Evolutionary conservation across 2,329 filamentous ascomycete genomes (phyloP).

Genomic region (Epicoccum nigrum): DNA sequence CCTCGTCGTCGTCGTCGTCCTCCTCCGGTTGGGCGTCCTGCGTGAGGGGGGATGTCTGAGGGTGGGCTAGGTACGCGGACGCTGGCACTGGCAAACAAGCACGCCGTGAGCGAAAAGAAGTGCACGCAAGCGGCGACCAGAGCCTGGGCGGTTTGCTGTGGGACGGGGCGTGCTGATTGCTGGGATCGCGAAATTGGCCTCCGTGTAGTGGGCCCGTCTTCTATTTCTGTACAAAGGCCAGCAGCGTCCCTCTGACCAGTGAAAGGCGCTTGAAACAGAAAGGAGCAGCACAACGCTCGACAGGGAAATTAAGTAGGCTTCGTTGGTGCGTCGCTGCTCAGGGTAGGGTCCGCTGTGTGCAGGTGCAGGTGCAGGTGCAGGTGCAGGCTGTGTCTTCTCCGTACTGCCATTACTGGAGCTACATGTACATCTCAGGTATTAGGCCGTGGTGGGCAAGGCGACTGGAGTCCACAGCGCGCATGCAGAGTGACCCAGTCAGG

Average conservation of each 20-base stretch:
- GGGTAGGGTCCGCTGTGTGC: background rate
- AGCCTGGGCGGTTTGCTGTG: slow-evolving; percentile 9
- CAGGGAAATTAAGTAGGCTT: background rate
- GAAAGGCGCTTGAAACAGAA: slow-evolving; percentile 5
- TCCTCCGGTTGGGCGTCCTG: slow-evolving; percentile 9
- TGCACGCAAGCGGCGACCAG: slow-evolving; percentile 14
- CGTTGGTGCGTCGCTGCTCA: background rate
- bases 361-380: no score
- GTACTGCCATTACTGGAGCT: no score
- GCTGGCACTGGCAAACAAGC: slow-evolving; percentile 12
- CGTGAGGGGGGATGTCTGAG: slow-evolving; percentile 35
- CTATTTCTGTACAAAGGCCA: slow-evolving; percentile 17
- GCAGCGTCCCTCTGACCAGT: slow-evolving; percentile 7
- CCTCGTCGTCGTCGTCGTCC: background rate
- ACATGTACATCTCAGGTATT: no score
- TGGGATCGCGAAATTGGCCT: slow-evolving; percentile 23
- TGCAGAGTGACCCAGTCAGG: slow-evolving; percentile 5
- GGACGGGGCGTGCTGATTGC: slow-evolving; percentile 22
- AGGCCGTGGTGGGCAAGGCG: no score
- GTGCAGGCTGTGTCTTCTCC: no score
- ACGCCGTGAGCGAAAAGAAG: slow-evolving; percentile 16
- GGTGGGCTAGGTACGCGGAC: slow-evolving; percentile 26
- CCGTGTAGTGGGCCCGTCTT: slow-evolving; percentile 5
- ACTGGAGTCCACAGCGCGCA: background rate
- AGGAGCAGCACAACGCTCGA: no score